phyloP scores from a whole-genome alignment of 495 filamentous ascomycete species.

The Apodospora peruviana region DNA sequence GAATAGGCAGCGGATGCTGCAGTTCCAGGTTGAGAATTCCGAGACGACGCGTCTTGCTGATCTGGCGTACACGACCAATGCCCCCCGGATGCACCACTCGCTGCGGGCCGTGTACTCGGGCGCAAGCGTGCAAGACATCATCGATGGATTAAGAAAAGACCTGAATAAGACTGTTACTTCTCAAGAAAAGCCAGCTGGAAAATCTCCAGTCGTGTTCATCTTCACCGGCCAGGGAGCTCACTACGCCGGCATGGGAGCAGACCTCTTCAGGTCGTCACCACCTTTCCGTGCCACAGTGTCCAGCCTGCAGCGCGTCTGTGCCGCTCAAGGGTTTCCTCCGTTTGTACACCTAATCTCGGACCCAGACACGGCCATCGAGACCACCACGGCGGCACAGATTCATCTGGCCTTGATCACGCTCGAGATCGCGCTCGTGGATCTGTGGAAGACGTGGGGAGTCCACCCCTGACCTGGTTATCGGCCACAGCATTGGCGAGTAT shows the following conservation, averaged over 20 bases:
- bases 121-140: constrained; percentile 3
- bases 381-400: constrained; percentile 47
- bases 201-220: constrained; percentile 42
- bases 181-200: neutral
- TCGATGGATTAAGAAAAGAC: neutral
- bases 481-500: constrained; percentile 75
- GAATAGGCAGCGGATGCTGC: constrained; percentile 27
- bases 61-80: constrained; percentile 70
- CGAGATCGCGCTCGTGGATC: constrained; percentile 75
- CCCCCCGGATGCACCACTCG: constrained; percentile 62
- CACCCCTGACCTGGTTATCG: constrained; percentile 67
- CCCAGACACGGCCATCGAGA: neutral
- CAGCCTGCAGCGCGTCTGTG: neutral
- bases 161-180: neutral
- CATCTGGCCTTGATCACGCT: constrained; percentile 70
- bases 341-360: neutral
- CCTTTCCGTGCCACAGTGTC: constrained; percentile 47
- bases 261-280: constrained; percentile 55
- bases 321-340: neutral
- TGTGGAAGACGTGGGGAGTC: constrained; percentile 71
- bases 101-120: constrained; percentile 38
- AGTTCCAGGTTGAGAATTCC: constrained; percentile 33
- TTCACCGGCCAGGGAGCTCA: constrained; percentile 61
- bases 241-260: constrained; percentile 57
- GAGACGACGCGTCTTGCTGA: constrained; percentile 31